Evolutionary conservation across 352 stramenopile species (phyloP), one percentile per base, ranked within the genome.

Genomic region (Phytophthora kernoviae): DNA sequence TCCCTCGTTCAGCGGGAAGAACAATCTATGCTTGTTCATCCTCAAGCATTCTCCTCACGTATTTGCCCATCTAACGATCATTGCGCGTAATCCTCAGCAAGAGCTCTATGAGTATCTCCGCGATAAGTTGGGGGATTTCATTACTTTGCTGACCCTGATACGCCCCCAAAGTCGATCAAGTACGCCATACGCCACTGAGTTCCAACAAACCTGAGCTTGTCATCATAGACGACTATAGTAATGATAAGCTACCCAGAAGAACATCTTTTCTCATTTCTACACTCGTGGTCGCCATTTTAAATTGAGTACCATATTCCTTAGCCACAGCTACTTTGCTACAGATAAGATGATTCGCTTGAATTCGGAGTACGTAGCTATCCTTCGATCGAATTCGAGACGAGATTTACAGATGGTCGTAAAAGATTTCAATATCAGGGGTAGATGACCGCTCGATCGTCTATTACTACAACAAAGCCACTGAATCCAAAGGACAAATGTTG

Each of bases 161-260:
- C 18, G 4, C 48, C 48, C 12, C 48, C 48, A 15, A 37, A 56
- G 27, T 53, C 3, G 46, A 53, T 43, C 2, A 1, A 2, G 11
- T 39, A 4, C 33, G 33, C 14, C 9, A 14, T 17, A 39, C 33
- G 4, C 33, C 33, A 5, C n/a, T n/a, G n/a, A n/a, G n/a, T 30
- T 18, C 18, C 17, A 53, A 44, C 3, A 53, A 61, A 22, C 30
- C 41, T 15, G 44, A 65, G 20, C 22, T 65, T 5, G 57, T 65
- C 1, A 42, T 65, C 2, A 65, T 65, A 34, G 57, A 65, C 42
- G 57, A 65, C 11, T 65, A 59, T 17, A 27, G 1, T 1, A 54
- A 52, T 32, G 57, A 65, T 41, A 18, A 37, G 5, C 12, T 21
- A 3, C 49, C 58, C 57, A 52, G n/a, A 39, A 41, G 5, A 17